A percentile compares a stretch with the other conserved stretches of the same genome.
These are phyloP conservation scores for Trichosanthes truncata DNA, from an alignment of 306 rosid genomes.

Conservation along the genomic window DNA sequence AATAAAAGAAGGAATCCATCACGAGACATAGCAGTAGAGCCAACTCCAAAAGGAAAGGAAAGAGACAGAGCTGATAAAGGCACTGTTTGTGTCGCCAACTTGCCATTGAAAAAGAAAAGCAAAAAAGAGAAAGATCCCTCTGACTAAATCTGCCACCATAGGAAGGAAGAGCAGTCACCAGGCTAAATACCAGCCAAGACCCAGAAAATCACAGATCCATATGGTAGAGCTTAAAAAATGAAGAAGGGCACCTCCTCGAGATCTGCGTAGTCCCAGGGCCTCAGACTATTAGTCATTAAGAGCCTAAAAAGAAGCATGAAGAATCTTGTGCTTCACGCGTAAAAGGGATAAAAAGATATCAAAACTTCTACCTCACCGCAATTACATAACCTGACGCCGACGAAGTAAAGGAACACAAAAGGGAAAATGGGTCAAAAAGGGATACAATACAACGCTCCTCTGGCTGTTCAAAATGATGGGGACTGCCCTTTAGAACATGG, in stretches of 20 bases:
- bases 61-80: constrained; percentile 42
- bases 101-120: constrained; percentile 10
- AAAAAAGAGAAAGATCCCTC: constrained; percentile 27
- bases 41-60: constrained; percentile 28
- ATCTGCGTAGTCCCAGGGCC: constrained; percentile 38
- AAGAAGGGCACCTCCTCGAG: constrained; percentile 52
- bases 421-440: constrained; percentile 5
- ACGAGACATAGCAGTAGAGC: constrained; percentile 38
- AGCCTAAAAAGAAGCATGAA: constrained; percentile 19
- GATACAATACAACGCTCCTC: neutral
- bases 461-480: neutral
- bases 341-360: constrained; percentile 22
- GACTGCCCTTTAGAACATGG: neutral
- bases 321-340: constrained; percentile 58
- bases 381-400: constrained; percentile 23
- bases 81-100: constrained; percentile 33
- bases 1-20: constrained; percentile 27
- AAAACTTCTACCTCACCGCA: constrained; percentile 7
- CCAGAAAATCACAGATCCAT: constrained; percentile 16
- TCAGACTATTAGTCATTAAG: constrained; percentile 31
- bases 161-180: constrained; percentile 11
- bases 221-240: constrained; percentile 10
- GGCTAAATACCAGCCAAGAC: constrained; percentile 6
- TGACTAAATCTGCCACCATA: constrained; percentile 14
- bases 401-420: constrained; percentile 1